These are phyloP conservation scores for Chytriomyces hyalinus DNA, from an alignment of 192 early-diverging fungal genomes.

Conservation along the genomic window DNA sequence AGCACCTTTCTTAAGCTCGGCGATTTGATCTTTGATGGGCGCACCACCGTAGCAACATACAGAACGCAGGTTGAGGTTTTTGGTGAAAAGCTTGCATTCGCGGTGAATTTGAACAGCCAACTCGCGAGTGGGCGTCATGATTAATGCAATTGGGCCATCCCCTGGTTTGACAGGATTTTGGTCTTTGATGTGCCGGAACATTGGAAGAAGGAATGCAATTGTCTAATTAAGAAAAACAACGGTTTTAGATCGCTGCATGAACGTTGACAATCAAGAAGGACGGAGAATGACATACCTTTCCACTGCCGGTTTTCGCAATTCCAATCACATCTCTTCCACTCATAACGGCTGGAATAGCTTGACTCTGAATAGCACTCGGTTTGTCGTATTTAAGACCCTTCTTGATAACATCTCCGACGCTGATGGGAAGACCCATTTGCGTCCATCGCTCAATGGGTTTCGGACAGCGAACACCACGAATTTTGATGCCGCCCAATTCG, in stretches of 20 bases:
- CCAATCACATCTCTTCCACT: constrained; percentile 94
- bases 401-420: constrained; percentile 72
- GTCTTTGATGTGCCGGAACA: constrained; percentile 81
- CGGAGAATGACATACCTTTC: constrained; percentile 61
- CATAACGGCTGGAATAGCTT: constrained; percentile 95
- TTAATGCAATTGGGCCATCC: constrained; percentile 66
- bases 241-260: background rate
- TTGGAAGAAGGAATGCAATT: constrained; percentile 89
- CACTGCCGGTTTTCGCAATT: constrained; percentile 92
- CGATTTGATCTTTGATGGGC: constrained; percentile 75
- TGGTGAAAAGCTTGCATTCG: constrained; percentile 89
- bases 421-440: constrained; percentile 86
- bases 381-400: constrained; percentile 79
- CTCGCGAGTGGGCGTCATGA: constrained; percentile 81
- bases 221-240: constrained; percentile 51
- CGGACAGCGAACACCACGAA: constrained; percentile 87
- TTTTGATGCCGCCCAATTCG: constrained; percentile 92
- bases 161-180: constrained; percentile 46
- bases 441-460: constrained; percentile 96
- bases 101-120: constrained; percentile 81
- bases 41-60: constrained; percentile 91
- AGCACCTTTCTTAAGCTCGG: constrained; percentile 50
- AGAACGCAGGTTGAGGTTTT: constrained; percentile 80
- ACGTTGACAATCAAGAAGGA: background rate
- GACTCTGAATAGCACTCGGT: constrained; percentile 89